Evolutionary conservation across 1,139 yeast genomes (phyloP).

Genomic region (Arxiozyma telluris): DNA sequence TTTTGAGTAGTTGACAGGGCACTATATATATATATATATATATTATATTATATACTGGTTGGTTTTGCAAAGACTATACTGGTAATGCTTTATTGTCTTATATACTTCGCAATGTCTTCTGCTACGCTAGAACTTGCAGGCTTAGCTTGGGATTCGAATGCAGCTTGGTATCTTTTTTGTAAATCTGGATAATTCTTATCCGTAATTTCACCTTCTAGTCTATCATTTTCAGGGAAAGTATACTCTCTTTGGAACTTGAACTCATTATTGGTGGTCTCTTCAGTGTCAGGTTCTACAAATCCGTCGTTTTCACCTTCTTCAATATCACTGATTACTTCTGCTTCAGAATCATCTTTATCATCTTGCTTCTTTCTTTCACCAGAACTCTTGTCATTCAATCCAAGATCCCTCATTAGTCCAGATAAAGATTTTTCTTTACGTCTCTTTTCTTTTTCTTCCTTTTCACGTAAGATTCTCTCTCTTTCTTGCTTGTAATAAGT

Average conservation of each 20-base stretch:
- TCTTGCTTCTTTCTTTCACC: slow-evolving; percentile 5
- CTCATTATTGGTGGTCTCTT: slow-evolving; percentile 43
- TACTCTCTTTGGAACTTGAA: slow-evolving; percentile 47
- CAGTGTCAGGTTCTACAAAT: slow-evolving; percentile 54
- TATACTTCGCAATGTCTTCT: slow-evolving; percentile 60
- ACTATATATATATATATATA: too few relatives aligned
- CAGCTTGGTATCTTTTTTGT: slow-evolving; percentile 63
- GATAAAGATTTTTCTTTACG: slow-evolving; percentile 65
- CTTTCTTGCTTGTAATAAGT: slow-evolving; percentile 78
- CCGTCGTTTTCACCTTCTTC: slow-evolving; percentile 56
- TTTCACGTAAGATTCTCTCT: slow-evolving; percentile 67
- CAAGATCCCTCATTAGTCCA: slow-evolving; percentile 75
- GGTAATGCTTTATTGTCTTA: slow-evolving; percentile 32
- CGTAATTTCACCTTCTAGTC: slow-evolving; percentile 48
- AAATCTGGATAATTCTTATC: slow-evolving; percentile 43
- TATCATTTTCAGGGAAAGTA: slow-evolving; percentile 63
- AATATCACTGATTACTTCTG: slow-evolving; percentile 65
- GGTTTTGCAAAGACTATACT: too few relatives aligned
- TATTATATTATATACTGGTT: background rate
- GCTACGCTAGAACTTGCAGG: slow-evolving; percentile 57
- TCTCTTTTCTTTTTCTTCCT: slow-evolving; percentile 64
- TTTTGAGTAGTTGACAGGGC: background rate
- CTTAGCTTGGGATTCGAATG: slow-evolving; percentile 57
- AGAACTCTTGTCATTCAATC: slow-evolving; percentile 39
- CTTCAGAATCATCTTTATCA: slow-evolving; percentile 33